phyloP scores from a whole-genome alignment of 208 protist species.

The Trichomonas vaginalis region DNA sequence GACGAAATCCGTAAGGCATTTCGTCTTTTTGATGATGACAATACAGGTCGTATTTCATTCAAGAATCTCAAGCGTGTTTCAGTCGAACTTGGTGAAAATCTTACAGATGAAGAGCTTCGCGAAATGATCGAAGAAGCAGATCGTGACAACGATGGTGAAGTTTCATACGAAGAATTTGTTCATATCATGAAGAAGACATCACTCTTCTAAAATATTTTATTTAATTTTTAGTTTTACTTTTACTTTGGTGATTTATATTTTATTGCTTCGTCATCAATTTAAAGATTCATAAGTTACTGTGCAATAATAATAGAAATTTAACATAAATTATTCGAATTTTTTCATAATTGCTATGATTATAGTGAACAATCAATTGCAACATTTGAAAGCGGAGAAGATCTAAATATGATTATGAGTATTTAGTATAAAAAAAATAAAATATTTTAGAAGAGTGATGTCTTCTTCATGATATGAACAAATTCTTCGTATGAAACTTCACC shows the following conservation, averaged over 20 bases:
- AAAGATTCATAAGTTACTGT: too few relatives aligned
- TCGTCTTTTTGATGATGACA: constrained; percentile 41
- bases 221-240: too few relatives aligned
- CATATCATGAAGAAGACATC: constrained; percentile 21
- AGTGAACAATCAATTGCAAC: too few relatives aligned
- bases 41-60: constrained; percentile 62
- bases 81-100: constrained; percentile 56
- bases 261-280: too few relatives aligned
- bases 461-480: constrained; percentile 32
- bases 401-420: too few relatives aligned
- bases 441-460: constrained; percentile 6
- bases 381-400: too few relatives aligned
- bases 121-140: constrained; percentile 63
- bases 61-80: constrained; percentile 69
- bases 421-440: too few relatives aligned
- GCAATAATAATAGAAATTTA: too few relatives aligned
- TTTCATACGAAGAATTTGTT: constrained; percentile 48
- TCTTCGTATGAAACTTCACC: constrained; percentile 51
- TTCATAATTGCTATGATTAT: too few relatives aligned
- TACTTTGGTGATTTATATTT: too few relatives aligned
- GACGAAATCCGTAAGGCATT: constrained; percentile 37
- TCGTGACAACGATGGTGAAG: constrained; percentile 49
- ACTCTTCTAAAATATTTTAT: not conserved
- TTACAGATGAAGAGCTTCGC: constrained; percentile 57
- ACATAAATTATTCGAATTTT: too few relatives aligned